Conservation (phyloP, 306 rosid species). For the Vachellia pachyceras region DNA sequence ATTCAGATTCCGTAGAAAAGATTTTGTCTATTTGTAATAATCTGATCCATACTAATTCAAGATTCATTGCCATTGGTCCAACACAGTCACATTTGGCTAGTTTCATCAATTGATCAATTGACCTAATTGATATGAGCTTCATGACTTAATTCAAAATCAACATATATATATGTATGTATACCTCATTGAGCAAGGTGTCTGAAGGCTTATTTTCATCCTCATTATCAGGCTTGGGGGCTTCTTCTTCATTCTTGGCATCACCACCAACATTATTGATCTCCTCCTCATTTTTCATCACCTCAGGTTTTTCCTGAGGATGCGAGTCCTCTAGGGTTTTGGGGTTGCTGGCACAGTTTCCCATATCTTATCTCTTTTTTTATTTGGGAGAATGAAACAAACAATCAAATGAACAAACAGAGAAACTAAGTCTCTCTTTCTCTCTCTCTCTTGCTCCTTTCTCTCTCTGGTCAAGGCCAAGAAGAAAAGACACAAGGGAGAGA, state of each 20-base stretch:
- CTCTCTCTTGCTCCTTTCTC: background rate
- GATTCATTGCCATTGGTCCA: background rate
- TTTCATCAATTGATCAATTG: background rate
- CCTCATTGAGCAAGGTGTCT: background rate
- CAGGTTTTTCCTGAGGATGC: background rate
- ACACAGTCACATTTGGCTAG: too few species aligned
- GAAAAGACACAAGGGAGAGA: background rate
- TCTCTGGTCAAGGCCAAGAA: background rate
- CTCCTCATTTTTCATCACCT: too few species aligned
- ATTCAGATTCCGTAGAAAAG: too few species aligned
- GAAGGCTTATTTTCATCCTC: too few species aligned
- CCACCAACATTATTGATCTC: background rate
- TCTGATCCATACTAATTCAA: too few species aligned
- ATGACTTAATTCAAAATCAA: background rate
- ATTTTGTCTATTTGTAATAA: too few species aligned
- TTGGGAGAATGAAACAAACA: background rate
- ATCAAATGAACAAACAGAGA: too few species aligned
- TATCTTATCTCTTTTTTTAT: background rate
- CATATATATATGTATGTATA: background rate
- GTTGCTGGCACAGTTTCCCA: slow-evolving; percentile 8
- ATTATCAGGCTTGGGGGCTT: background rate
- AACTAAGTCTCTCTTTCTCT: too few species aligned
- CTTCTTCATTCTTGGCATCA: background rate
- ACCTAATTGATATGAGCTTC: background rate
- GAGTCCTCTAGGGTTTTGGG: background rate